Evolutionary conservation across 2,329 filamentous ascomycete genomes (phyloP), one percentile per base, ranked within the genome.

Genomic region (Beauveria varroae): DNA sequence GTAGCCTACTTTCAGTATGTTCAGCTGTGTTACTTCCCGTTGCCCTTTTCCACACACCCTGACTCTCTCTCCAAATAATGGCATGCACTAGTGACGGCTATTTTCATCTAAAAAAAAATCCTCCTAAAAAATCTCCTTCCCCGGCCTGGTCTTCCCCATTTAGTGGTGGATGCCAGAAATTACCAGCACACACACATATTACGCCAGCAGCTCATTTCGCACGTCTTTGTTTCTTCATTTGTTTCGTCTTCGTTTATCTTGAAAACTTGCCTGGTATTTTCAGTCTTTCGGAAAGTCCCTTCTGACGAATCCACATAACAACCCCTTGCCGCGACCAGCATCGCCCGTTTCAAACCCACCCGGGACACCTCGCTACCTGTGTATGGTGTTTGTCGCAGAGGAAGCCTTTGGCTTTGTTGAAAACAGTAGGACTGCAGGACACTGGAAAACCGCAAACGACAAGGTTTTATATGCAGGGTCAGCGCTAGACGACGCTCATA

Each of bases 121-220:
- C n/a, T 8, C n/a, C 40, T 26, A 18, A 22, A 22, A 22, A 56
- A 52, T 52, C 47, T 40, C 46, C 47, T 59, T 47, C 47, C 56
- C 55, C 44, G 16, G 55, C 55, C 55, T 41, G 46, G 46, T 43
- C 37, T 47, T 59, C 57, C 24, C 57, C 47, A 43, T 50, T n/a
- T 9, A 43, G 30, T 22, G 41, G 56, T 52, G 57, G 57, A 37
- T 37, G 37, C 47, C 47, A 59, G 30, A 58, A 43, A 59, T 52
- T 52, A 26, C 53, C 52, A 54, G 40, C 34, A 34, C 18, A n/a
- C 7, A 14, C n/a, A 20, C 28, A 44, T 56, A 56, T 46, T 34
- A 44, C 53, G 9, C 53, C 44, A 43, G 34, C 6, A 51, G 37
- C 57, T 59, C 57, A 52, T 59, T 52, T 59, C 57, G 47, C 26